phyloP scores from a whole-genome alignment of 495 filamentous ascomycete species.

The Penicillium robsamsonii region DNA sequence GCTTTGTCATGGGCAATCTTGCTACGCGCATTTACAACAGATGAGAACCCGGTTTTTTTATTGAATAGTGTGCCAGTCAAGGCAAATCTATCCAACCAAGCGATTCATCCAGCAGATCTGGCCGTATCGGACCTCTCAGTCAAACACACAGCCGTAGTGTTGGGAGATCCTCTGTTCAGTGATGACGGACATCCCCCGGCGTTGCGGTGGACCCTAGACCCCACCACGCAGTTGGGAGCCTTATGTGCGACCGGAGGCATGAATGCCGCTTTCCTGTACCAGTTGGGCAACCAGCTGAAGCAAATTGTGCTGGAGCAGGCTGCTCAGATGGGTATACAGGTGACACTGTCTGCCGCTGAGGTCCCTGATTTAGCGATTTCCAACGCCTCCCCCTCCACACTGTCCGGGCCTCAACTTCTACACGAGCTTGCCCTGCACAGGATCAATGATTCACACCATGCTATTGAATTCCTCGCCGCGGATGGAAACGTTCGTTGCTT shows the following conservation, averaged over 20 bases:
- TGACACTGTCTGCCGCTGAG: constrained; percentile 16
- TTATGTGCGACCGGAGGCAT: constrained; percentile 28
- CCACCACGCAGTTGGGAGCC: constrained; percentile 20
- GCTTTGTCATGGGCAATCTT: constrained; percentile 41
- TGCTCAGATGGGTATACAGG: constrained; percentile 12
- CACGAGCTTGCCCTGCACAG: constrained; percentile 57
- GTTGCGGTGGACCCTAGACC: constrained; percentile 24
- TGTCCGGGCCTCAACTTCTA: constrained; percentile 61
- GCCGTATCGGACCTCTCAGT: constrained; percentile 15
- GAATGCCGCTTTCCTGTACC: constrained; percentile 20
- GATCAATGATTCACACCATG: constrained; percentile 25
- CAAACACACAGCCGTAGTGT: constrained; percentile 21
- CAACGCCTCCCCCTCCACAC: constrained; percentile 52
- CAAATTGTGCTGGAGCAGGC: constrained; percentile 24
- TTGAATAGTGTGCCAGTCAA: constrained; percentile 33
- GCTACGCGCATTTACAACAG: constrained; percentile 37
- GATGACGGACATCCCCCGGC: constrained; percentile 1
- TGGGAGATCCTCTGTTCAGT: constrained; percentile 11
- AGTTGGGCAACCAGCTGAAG: constrained; percentile 28
- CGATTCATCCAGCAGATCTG: constrained; percentile 20
- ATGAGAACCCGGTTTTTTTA: constrained; percentile 35
- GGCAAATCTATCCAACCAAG: constrained; percentile 30
- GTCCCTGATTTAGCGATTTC: constrained; percentile 53
- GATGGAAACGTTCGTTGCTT: constrained; percentile 44
- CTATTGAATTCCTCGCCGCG: constrained; percentile 59